Base-by-base conservation (phyloP, 2,329 filamentous ascomycete genomes). In the Fusarium sp. region DNA sequence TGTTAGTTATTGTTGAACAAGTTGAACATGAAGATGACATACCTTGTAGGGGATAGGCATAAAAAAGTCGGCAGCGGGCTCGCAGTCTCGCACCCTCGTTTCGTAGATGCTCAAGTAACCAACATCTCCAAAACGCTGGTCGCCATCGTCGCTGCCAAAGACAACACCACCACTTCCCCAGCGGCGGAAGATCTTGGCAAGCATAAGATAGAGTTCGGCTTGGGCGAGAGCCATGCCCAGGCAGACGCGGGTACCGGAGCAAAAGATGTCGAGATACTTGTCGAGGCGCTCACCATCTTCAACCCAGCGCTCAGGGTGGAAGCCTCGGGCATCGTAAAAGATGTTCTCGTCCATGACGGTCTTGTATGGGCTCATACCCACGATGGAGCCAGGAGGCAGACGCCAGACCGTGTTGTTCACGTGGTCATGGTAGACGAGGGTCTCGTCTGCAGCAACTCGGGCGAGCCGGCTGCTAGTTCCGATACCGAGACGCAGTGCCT, bases 401-500 rank as follows among this genome's bases (percentile, higher is more conserved):
- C 71, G 73, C 77, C 80, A 81, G 27, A 74, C 65, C 47, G 72
- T 77, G 38, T 76, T 76, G 4, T 76, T 77, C 56, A 72, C 70
- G 4, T 65, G 69, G 57, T 83, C 82, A n/a, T 72, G 68, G 27
- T 79, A 79, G 40, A 78, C 67, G 22, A 83, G 73, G 4, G 76
- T 73, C 69, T 83, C 81, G 32, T 81, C 75, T 3, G 87, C 85
- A 0, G 87, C 86, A 20, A 87, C 79, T 1, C 88, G 86, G 61
- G 87, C 85, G 2, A 89, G 81, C 6, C 85, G 78, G 62, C 86
- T 83, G n/a, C 84, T 86, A 3, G 87, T 82, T 14, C 84, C 84
- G 15, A 87, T 85, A 61, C 87, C 84, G 6, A 88, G 79, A 8
- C 88, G 84, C 73, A 89, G 80, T 0, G 85, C 81, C 77, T 90